These are phyloP conservation scores for Beauveria caledonica DNA, from an alignment of 2,329 filamentous ascomycete genomes.

Conservation along the genomic window DNA sequence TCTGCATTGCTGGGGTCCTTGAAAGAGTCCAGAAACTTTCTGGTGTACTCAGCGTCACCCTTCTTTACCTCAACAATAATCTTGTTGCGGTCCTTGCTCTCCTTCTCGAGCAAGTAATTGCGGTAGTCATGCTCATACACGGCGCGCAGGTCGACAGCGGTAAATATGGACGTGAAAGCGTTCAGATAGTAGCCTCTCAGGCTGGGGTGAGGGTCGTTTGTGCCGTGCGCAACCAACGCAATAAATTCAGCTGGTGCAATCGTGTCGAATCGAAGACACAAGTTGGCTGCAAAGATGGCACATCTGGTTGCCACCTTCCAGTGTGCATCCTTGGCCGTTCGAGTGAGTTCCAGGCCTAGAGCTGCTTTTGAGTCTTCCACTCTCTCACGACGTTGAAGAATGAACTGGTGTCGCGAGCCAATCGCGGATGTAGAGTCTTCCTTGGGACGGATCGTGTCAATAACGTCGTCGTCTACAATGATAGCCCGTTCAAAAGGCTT, in stretches of 20 bases:
- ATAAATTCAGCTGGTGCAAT: constrained; percentile 77
- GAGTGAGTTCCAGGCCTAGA: constrained; percentile 73
- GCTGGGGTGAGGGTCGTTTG: constrained; percentile 84
- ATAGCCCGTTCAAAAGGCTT: constrained; percentile 82
- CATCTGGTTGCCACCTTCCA: constrained; percentile 95
- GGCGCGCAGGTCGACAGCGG: constrained; percentile 79
- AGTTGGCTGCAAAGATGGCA: constrained; percentile 80
- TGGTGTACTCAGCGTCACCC: constrained; percentile 72
- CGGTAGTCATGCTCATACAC: constrained; percentile 80
- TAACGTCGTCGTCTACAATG: constrained; percentile 62
- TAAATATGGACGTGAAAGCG: constrained; percentile 68
- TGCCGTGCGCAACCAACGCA: constrained; percentile 70
- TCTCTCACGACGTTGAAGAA: constrained; percentile 62
- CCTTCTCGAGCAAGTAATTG: constrained; percentile 75
- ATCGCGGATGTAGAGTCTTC: constrained; percentile 57
- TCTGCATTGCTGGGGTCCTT: constrained; percentile 58
- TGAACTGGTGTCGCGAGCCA: constrained; percentile 54
- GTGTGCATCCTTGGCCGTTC: constrained; percentile 69
- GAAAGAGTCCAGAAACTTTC: constrained; percentile 70
- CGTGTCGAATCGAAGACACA: constrained; percentile 85
- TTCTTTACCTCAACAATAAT: constrained; percentile 63
- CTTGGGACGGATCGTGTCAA: constrained; percentile 63
- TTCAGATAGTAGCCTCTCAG: constrained; percentile 74
- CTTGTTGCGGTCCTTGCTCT: constrained; percentile 63
- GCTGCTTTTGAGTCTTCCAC: constrained; percentile 80